Conservation (phyloP, 1,139 yeast species). For the Taphrina deformans region DNA sequence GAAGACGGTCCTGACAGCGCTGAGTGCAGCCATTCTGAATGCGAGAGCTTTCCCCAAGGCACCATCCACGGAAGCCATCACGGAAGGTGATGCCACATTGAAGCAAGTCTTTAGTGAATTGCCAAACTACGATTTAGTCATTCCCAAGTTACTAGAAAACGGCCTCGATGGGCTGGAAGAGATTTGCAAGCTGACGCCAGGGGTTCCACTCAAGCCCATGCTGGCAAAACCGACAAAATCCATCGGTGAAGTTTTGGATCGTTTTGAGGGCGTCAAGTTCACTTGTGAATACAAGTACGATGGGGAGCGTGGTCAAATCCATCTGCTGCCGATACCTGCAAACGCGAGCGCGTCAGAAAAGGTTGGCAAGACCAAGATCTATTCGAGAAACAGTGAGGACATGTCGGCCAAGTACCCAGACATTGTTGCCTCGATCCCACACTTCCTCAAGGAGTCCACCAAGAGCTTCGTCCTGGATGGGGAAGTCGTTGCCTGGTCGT, state of each 20-base stretch:
- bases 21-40: constrained; percentile 77
- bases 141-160: constrained; percentile 61
- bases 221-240: constrained; percentile 96
- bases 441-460: constrained; percentile 53
- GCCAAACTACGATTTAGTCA: constrained; percentile 85
- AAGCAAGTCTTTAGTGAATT: constrained; percentile 84
- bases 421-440: constrained; percentile 65
- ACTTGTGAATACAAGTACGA: constrained; percentile 97
- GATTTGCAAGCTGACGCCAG: constrained; percentile 77
- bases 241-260: constrained; percentile 80
- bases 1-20: constrained; percentile 77
- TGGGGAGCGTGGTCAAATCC: constrained; percentile 97
- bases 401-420: constrained; percentile 97
- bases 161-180: constrained; percentile 69
- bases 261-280: constrained; percentile 66
- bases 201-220: constrained; percentile 96
- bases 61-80: constrained; percentile 39
- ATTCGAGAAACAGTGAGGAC: constrained; percentile 93
- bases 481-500: constrained; percentile 99
- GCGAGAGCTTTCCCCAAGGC: constrained; percentile 51
- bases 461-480: constrained; percentile 75
- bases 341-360: constrained; percentile 21
- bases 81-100: constrained; percentile 69
- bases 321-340: constrained; percentile 54
- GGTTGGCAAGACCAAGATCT: constrained; percentile 65